Evolutionary conservation across 1,284 basidiomycete species (phyloP).

Genomic region (Apiotrichum siamense): DNA sequence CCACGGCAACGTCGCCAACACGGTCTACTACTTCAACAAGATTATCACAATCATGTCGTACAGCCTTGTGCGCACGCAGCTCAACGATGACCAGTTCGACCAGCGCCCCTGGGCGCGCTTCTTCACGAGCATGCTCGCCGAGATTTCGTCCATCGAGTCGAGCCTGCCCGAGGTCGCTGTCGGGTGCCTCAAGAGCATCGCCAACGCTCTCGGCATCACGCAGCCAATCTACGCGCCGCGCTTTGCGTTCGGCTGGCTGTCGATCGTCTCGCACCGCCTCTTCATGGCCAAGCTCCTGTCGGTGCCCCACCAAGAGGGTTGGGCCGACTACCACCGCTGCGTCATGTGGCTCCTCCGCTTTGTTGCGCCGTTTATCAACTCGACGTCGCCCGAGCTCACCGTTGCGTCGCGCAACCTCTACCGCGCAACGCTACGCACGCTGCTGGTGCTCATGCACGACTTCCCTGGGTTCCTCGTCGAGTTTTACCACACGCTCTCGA

Average conservation of each 20-base stretch:
- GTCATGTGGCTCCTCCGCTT: slow-evolving; percentile 91
- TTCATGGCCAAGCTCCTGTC: slow-evolving; percentile 95
- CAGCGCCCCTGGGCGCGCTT: slow-evolving; percentile 98
- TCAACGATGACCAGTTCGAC: slow-evolving; percentile 85
- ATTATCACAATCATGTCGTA: slow-evolving; percentile 96
- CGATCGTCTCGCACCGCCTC: slow-evolving; percentile 86
- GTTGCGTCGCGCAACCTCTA: slow-evolving; percentile 83
- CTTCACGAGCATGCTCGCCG: slow-evolving; percentile 93
- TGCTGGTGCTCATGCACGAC: slow-evolving; percentile 93
- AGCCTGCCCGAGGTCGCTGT: slow-evolving; percentile 81
- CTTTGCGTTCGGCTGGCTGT: slow-evolving; percentile 98
- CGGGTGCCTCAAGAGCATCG: slow-evolving; percentile 79
- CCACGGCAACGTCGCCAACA: slow-evolving; percentile 69
- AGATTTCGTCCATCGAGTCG: slow-evolving; percentile 75
- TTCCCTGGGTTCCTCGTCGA: slow-evolving; percentile 97
- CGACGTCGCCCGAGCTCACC: slow-evolving; percentile 63
- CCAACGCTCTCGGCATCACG: slow-evolving; percentile 90
- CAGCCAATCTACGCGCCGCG: slow-evolving; percentile 97
- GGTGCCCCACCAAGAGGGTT: slow-evolving; percentile 54
- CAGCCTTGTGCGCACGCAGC: slow-evolving; percentile 89
- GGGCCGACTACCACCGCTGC: slow-evolving; percentile 92
- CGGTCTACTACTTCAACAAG: slow-evolving; percentile 97
- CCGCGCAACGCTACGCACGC: slow-evolving; percentile 81
- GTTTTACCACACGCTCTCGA: slow-evolving; percentile 92
- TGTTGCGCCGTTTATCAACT: slow-evolving; percentile 79